phyloP scores from a whole-genome alignment of 2,329 filamentous ascomycete species.

The Penicillium sclerotigenum region DNA sequence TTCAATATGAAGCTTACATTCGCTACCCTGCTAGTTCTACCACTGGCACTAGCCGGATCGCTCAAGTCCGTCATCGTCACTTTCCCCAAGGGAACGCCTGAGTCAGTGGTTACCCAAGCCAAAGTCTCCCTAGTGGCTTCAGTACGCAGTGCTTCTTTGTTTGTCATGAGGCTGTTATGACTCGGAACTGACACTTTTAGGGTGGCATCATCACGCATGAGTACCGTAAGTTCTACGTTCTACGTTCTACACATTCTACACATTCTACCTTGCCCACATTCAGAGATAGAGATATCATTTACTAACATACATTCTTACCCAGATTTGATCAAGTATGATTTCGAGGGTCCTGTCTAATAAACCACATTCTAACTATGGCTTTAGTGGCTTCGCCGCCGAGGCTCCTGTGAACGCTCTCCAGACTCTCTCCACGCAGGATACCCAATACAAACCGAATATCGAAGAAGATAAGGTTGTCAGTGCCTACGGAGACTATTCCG shows the following conservation, averaged over 20 bases:
- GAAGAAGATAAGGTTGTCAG: conserved; percentile 74
- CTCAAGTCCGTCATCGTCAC: conserved; percentile 75
- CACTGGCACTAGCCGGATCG: conserved; percentile 58
- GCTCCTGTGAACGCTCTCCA: conserved; percentile 68
- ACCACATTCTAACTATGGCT: conserved; percentile 2
- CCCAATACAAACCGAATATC: conserved; percentile 61
- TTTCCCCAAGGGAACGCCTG: conserved; percentile 67
- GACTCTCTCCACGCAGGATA: conserved; percentile 61
- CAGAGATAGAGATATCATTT: background rate
- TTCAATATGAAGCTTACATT: conserved; percentile 63
- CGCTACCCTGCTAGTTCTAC: conserved; percentile 54
- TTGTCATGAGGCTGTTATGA: background rate
- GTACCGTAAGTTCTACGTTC: conserved; percentile 61
- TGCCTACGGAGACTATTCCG: conserved; percentile 31
- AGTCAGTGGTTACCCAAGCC: conserved; percentile 65
- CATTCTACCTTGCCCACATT: conserved; percentile 27
- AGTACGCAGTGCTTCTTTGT: conserved; percentile 40
- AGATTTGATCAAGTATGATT: conserved; percentile 45
- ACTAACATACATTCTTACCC: conserved; percentile 12
- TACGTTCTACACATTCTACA: no score
- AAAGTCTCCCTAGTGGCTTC: conserved; percentile 67
- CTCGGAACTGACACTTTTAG: conserved; percentile 32
- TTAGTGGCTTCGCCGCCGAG: conserved; percentile 73
- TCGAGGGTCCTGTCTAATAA: background rate
- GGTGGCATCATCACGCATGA: conserved; percentile 76